These are phyloP conservation scores for Phialophora chinensis DNA, from an alignment of 2,329 filamentous ascomycete genomes.

Conservation along the genomic window DNA sequence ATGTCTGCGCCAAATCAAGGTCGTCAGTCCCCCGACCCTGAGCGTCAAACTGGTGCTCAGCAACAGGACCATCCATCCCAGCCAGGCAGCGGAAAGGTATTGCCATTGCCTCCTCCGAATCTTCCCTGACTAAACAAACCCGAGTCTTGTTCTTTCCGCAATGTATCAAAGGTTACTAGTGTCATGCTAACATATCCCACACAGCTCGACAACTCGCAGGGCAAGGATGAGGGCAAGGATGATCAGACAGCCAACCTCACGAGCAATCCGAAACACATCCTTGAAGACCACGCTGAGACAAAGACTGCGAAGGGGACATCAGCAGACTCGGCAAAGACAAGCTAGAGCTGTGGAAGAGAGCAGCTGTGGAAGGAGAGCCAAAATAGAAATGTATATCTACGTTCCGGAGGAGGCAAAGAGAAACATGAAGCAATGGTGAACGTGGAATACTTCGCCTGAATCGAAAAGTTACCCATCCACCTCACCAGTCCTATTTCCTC, in stretches of 20 bases:
- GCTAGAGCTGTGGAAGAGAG: neutral
- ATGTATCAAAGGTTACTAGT: neutral
- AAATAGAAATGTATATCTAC: neutral
- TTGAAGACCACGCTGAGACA: slow-evolving; percentile 45
- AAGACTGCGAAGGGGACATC: slow-evolving; percentile 44
- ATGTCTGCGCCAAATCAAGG: slow-evolving; percentile 72
- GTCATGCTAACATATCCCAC: neutral
- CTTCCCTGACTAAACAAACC: neutral
- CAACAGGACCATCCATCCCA: slow-evolving; percentile 62
- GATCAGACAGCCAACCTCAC: slow-evolving; percentile 39
- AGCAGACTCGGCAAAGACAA: slow-evolving; percentile 4
- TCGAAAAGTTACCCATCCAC: neutral
- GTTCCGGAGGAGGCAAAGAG: neutral
- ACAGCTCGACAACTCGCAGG: slow-evolving; percentile 42
- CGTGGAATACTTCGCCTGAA: neutral
- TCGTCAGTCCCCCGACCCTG: slow-evolving; percentile 78
- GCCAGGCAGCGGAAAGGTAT: slow-evolving; percentile 51
- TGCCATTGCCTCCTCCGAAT: neutral
- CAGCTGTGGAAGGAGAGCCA: neutral
- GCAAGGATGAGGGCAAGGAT: slow-evolving; percentile 39
- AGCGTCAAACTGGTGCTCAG: slow-evolving; percentile 70
- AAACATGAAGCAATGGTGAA: neutral
- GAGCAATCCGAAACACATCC: slow-evolving; percentile 52
- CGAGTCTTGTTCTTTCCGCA: neutral
- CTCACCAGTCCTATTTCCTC: neutral